phyloP scores from a whole-genome alignment of 345 rosid genomes.

The Toxicodendron radicans region DNA sequence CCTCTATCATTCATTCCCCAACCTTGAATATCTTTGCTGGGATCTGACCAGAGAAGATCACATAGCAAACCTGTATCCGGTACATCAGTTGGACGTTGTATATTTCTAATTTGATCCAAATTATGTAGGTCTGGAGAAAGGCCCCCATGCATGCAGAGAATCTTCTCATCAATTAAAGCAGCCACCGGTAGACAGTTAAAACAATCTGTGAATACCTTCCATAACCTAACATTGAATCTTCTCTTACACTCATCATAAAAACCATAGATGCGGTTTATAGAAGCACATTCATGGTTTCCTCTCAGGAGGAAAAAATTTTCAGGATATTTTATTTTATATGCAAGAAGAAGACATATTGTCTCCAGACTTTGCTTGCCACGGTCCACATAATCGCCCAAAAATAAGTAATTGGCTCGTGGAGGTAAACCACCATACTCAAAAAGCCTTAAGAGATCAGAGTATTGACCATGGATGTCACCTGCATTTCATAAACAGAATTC shows the following conservation, averaged over 20 bases:
- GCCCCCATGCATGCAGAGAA: slow-evolving; percentile 91
- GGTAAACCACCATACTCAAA: slow-evolving; percentile 88
- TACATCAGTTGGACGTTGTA: slow-evolving; percentile 72
- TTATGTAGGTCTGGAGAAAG: slow-evolving; percentile 71
- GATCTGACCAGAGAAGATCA: slow-evolving; percentile 92
- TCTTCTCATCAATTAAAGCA: slow-evolving; percentile 77
- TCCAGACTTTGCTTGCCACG: slow-evolving; percentile 84
- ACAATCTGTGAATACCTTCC: slow-evolving; percentile 68
- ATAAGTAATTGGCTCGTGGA: slow-evolving; percentile 72
- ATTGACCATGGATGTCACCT: slow-evolving; percentile 92
- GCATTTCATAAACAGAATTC: slow-evolving; percentile 30
- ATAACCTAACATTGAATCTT: slow-evolving; percentile 70
- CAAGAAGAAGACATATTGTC: slow-evolving; percentile 72
- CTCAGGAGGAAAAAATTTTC: slow-evolving; percentile 66
- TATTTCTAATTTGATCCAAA: slow-evolving; percentile 64
- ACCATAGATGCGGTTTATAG: slow-evolving; percentile 72
- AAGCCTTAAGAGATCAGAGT: slow-evolving; percentile 80
- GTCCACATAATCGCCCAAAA: slow-evolving; percentile 86
- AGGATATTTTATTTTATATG: slow-evolving; percentile 65
- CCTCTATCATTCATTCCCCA: slow-evolving; percentile 94
- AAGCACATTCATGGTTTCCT: slow-evolving; percentile 78
- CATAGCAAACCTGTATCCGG: slow-evolving; percentile 85
- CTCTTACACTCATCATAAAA: slow-evolving; percentile 79
- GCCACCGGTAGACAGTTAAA: slow-evolving; percentile 72
- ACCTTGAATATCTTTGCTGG: slow-evolving; percentile 62